phyloP scores from a whole-genome alignment of 257 asterid genomes.

The Striga asiatica region DNA sequence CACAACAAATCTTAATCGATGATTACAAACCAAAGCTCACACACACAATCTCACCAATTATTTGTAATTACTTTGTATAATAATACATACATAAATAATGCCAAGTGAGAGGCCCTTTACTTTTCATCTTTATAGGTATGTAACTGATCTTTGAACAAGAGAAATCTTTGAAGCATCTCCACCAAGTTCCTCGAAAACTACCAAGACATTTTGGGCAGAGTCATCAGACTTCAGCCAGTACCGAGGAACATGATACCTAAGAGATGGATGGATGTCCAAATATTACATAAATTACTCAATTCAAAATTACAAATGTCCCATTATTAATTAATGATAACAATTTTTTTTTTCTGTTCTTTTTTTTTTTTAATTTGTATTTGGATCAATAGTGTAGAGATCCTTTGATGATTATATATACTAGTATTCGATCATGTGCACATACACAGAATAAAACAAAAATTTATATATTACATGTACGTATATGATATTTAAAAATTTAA shows the following conservation, averaged over 20 bases:
- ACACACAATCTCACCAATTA: not conserved
- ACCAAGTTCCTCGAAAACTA: slow-evolving; percentile 83
- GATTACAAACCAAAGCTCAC: not conserved
- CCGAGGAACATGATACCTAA: slow-evolving; percentile 89
- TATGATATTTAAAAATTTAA: too few relatives aligned
- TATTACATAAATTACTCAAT: too few relatives aligned
- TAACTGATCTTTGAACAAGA: slow-evolving; percentile 52
- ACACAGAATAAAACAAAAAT: too few relatives aligned
- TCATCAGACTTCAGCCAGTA: slow-evolving; percentile 82
- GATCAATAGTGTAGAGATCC: too few relatives aligned
- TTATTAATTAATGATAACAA: too few relatives aligned
- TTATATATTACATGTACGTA: too few relatives aligned
- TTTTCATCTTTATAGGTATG: slow-evolving; percentile 22
- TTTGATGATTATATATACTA: too few relatives aligned
- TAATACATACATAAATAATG: not conserved
- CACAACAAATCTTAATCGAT: not conserved
- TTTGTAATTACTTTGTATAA: not conserved
- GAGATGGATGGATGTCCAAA: not conserved
- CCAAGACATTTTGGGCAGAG: slow-evolving; percentile 46
- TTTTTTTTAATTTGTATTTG: too few relatives aligned
- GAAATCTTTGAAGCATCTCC: slow-evolving; percentile 82
- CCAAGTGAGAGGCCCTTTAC: not conserved
- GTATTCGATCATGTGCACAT: too few relatives aligned
- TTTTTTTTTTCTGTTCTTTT: too few relatives aligned
- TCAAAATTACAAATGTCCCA: too few relatives aligned